Evolutionary conservation across 2,329 filamentous ascomycete genomes (phyloP), one percentile per base, ranked within the genome.

Genomic region (Sclerotinia trifoliorum): DNA sequence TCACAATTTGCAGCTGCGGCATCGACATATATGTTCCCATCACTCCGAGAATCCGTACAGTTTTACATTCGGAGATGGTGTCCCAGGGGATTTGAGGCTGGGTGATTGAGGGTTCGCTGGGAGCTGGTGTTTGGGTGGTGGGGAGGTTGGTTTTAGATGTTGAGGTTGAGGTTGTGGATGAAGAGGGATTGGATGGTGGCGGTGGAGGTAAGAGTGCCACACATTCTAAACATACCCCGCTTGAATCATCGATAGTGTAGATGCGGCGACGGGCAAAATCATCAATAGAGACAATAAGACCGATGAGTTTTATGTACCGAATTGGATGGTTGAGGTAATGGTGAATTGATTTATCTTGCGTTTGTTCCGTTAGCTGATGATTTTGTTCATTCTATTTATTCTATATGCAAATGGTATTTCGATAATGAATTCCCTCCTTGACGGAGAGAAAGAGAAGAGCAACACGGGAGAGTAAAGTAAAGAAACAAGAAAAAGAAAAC

Each of bases 281-380:
- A 71, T 87, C 83, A 48, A 87, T 79, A 17, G 85, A 86, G 67
- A 93, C 88, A 29, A 94, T 83, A 11, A 93, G 78, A 42, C 92
- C 92, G 10, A 88, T 84, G 44, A 94, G 78, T 70, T 89, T 88
- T 65, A 91, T 85, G 86, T 89, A 94, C 83, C 88, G 87, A 73
- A 94, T 87, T 0, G 91, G 91, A 72, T 94, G 87, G 77, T 93
- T 94, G 10, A 61, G 65, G 79, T 88, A 83, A 78, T 93, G 93
- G 76, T 83, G 89, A 46, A 89, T 81, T 71, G 84, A 80, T 74
- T 86, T 84, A 61, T 82, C 82, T 84, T 84, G 15, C 39, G 19
- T 3, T 24, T 3, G 5, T n/a, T 21, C 15, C 15, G 26, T 66
- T 49, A 66, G 32, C 44, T 44, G 3, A 7, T 7, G 0, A 6